Evolutionary conservation across 2,329 filamentous ascomycete genomes (phyloP).

Genomic region (Annulohypoxylon truncatum): DNA sequence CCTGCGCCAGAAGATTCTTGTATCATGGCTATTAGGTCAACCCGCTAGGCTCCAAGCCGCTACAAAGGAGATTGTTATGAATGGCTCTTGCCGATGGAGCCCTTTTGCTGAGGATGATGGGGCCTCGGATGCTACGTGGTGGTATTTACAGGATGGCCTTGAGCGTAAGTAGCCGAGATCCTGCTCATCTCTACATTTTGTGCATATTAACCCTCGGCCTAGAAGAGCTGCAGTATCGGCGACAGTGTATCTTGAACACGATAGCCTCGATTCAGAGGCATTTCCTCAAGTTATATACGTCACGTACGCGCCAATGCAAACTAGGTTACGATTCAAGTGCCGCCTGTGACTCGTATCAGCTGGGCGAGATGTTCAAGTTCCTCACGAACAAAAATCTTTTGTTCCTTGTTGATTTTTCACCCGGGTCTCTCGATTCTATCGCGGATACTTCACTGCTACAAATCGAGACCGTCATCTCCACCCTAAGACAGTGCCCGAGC

Average conservation of each 20-base stretch:
- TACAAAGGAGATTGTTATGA: conserved; percentile 73
- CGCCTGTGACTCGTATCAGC: conserved; percentile 81
- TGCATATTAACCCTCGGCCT: conserved; percentile 36
- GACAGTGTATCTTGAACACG: conserved; percentile 74
- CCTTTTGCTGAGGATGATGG: conserved; percentile 50
- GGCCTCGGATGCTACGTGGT: conserved; percentile 66
- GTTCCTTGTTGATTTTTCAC: conserved; percentile 67
- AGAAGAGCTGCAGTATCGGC: conserved; percentile 75
- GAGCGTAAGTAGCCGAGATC: conserved; percentile 63
- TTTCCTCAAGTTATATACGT: conserved; percentile 75
- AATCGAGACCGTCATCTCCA: conserved; percentile 68
- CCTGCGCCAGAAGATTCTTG: conserved; percentile 75
- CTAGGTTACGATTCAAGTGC: conserved; percentile 78
- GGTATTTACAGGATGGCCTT: conserved; percentile 75
- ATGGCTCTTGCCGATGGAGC: conserved; percentile 71
- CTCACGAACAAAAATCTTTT: conserved; percentile 71
- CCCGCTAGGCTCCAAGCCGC: conserved; percentile 69
- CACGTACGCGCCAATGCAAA: conserved; percentile 73
- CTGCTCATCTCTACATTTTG: not conserved
- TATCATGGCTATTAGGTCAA: conserved; percentile 73
- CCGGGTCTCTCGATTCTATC: conserved; percentile 58
- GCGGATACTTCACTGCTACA: conserved; percentile 68
- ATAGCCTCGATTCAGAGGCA: conserved; percentile 76
- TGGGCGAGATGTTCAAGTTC: conserved; percentile 82
- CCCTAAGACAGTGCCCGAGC: conserved; percentile 72